phyloP scores from a whole-genome alignment of 768 basidiomycete species.

The Suillus cothurnatus region DNA sequence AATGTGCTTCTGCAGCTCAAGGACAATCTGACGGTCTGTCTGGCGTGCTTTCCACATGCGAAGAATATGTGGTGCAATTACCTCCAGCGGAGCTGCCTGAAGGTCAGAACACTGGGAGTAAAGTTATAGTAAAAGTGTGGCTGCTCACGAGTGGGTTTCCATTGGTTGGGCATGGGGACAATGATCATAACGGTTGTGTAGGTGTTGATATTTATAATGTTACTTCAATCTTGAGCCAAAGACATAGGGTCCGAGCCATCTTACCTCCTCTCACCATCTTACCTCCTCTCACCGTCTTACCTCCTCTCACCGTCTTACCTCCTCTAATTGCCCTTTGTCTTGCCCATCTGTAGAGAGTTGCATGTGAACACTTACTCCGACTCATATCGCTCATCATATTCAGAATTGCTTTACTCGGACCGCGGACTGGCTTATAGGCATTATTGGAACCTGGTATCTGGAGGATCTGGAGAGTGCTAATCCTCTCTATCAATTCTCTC shows the following conservation, averaged over 20 bases:
- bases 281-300: too few relatives aligned
- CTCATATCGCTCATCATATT: too few relatives aligned
- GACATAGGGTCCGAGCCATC: too few relatives aligned
- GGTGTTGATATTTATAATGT: not conserved
- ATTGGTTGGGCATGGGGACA: slow-evolving; percentile 4
- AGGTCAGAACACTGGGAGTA: not conserved
- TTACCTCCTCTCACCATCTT: too few relatives aligned
- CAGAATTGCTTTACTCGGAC: too few relatives aligned
- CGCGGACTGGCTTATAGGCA: too few relatives aligned
- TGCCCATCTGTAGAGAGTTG: not conserved
- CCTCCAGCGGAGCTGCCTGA: slow-evolving; percentile 16
- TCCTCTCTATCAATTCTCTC: too few relatives aligned
- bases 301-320: too few relatives aligned
- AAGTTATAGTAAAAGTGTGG: not conserved
- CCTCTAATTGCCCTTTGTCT: not conserved
- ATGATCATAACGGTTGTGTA: not conserved
- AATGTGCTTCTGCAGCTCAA: slow-evolving; percentile 23
- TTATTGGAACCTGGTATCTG: too few relatives aligned
- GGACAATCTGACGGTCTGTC: slow-evolving; percentile 30
- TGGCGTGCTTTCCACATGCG: slow-evolving; percentile 27
- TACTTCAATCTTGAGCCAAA: too few relatives aligned
- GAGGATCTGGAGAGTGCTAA: too few relatives aligned
- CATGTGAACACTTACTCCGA: not conserved
- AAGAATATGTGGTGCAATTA: slow-evolving; percentile 15
- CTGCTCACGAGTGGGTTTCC: slow-evolving; percentile 8